These are phyloP conservation scores for Phytophthora pluvialis DNA, from an alignment of 352 stramenopile genomes.

Conservation along the genomic window DNA sequence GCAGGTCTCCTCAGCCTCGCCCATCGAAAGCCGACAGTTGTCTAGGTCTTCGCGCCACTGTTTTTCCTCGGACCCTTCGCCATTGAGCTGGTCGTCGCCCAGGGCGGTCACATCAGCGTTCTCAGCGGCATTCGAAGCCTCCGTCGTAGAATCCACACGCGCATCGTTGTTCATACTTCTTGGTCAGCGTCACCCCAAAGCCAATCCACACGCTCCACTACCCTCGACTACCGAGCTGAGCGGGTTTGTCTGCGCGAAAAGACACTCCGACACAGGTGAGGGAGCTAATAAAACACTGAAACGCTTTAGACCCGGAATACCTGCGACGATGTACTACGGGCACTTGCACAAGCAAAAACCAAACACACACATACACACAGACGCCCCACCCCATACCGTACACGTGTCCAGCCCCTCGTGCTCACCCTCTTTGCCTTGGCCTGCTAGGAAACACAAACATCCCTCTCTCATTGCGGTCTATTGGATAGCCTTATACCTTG, in stretches of 20 bases:
- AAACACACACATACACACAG: too few relatives aligned
- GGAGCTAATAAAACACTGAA: constrained; percentile 38
- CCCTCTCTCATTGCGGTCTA: constrained; percentile 33
- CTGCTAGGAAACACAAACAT: constrained; percentile 21
- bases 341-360: too few relatives aligned
- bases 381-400: too few relatives aligned
- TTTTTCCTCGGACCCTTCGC: constrained; percentile 7
- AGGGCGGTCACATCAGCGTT: background rate
- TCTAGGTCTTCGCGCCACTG: constrained; percentile 18
- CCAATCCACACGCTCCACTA: constrained; percentile 1
- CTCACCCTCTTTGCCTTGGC: background rate
- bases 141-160: constrained; percentile 1
- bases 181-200: background rate
- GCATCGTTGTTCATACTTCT: constrained; percentile 19
- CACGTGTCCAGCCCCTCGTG: background rate
- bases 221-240: background rate
- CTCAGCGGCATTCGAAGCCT: constrained; percentile 10
- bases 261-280: constrained; percentile 7
- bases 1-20: constrained; percentile 45
- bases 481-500: constrained; percentile 44
- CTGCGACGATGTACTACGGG: too few relatives aligned
- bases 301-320: constrained; percentile 1
- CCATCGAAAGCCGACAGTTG: constrained; percentile 17
- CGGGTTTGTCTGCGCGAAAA: constrained; percentile 7
- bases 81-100: constrained; percentile 1